Conservation (phyloP, 768 basidiomycete species). For the Lentinus tigrinus region DNA sequence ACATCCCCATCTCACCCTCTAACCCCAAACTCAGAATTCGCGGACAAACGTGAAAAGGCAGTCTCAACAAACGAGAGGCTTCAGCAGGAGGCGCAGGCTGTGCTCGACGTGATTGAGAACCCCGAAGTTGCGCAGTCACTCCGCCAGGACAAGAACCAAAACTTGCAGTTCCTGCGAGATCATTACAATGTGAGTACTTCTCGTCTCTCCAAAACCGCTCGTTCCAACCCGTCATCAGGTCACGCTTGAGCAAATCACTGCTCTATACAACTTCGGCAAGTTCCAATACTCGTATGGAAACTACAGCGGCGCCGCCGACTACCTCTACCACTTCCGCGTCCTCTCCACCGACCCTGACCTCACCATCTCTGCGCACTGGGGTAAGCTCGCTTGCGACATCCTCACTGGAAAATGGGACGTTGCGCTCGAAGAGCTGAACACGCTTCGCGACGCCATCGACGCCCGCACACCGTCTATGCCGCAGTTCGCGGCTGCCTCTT, state of each 20-base stretch:
- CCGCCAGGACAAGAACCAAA: constrained; percentile 96
- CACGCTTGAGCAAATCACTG: constrained; percentile 91
- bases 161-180: constrained; percentile 90
- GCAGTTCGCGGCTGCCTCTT: constrained; percentile 30
- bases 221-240: constrained; percentile 50
- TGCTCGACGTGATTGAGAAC: constrained; percentile 94
- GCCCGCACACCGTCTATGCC: constrained; percentile 57
- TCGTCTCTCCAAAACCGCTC: not conserved
- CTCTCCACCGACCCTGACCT: constrained; percentile 92
- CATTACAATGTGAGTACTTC: constrained; percentile 50
- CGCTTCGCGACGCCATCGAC: constrained; percentile 91
- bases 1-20: not conserved
- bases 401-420: constrained; percentile 92
- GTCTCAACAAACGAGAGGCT: constrained; percentile 82
- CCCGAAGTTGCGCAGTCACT: constrained; percentile 93
- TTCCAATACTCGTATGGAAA: constrained; percentile 99
- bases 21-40: constrained; percentile 62
- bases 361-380: constrained; percentile 97
- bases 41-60: constrained; percentile 76
- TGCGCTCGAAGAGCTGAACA: constrained; percentile 94
- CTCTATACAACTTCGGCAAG: constrained; percentile 96
- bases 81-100: constrained; percentile 87
- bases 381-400: constrained; percentile 96
- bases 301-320: constrained; percentile 95
- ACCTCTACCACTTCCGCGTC: constrained; percentile 97